phyloP scores from a whole-genome alignment of 352 stramenopile genomes.

The Peronospora belbahrii region DNA sequence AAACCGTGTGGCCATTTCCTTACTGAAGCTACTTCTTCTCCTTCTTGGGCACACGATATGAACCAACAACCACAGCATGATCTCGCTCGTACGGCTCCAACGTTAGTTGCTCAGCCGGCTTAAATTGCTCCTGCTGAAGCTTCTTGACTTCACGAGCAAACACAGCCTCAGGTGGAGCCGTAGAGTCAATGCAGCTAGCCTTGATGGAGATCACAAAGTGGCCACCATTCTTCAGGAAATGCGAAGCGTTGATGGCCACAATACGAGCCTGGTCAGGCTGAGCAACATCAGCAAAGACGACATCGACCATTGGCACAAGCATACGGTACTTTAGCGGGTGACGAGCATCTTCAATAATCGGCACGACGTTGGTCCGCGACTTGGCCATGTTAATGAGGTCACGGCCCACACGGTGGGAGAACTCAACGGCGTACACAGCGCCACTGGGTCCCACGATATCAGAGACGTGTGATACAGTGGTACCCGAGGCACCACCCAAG shows the following conservation, averaged over 20 bases:
- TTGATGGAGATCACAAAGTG: conserved; percentile 99
- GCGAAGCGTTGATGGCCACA: conserved; percentile 96
- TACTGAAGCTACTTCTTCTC: conserved; percentile 69
- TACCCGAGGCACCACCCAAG: conserved; percentile 97
- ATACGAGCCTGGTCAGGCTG: conserved; percentile 99
- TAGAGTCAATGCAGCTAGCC: conserved; percentile 99
- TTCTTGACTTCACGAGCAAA: conserved; percentile 97
- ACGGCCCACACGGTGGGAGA: conserved; percentile 96
- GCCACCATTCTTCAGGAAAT: conserved; percentile 99
- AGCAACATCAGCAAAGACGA: conserved; percentile 98
- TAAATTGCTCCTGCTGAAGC: conserved; percentile 98
- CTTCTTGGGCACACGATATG: conserved; percentile 94
- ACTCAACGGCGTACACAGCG: conserved; percentile 99
- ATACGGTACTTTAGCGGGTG: conserved; percentile 99
- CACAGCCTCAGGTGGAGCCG: conserved; percentile 94
- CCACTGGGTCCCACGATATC: conserved; percentile 97
- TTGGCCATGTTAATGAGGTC: conserved; percentile 99
- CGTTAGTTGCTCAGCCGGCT: conserved; percentile 97
- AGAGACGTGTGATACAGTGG: conserved; percentile 97
- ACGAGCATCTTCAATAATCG: conserved; percentile 98
- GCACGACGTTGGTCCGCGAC: conserved; percentile 98
- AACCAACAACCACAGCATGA: conserved; percentile 96
- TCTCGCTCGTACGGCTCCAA: conserved; percentile 99
- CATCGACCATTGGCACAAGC: conserved; percentile 98
- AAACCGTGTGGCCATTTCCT: conserved; percentile 20